Conservation (phyloP, 2,329 filamentous ascomycete genomes). For the Alternaria ethzedia region DNA sequence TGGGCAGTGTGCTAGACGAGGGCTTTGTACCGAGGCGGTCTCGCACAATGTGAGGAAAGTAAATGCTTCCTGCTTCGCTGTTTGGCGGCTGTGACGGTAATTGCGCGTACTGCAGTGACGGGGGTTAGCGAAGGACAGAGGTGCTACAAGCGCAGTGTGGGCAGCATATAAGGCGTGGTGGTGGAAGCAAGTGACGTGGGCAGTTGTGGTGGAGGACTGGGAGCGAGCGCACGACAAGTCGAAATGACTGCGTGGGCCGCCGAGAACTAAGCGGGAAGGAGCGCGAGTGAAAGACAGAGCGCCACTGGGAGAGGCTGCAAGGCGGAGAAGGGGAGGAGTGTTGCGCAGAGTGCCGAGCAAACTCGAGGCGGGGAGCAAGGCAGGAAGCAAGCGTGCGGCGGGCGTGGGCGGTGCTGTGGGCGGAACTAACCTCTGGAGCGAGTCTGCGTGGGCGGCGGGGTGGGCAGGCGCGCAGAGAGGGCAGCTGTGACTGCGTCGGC, state of each 20-base stretch:
- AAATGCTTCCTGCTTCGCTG: conserved; percentile 13
- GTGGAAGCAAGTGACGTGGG: conserved; percentile 2
- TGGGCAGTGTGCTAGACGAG: conserved; percentile 4
- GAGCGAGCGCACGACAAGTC: conserved; percentile 3
- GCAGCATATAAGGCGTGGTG: not conserved
- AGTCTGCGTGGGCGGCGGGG: conserved; percentile 17
- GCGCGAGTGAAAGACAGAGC: conserved; percentile 3
- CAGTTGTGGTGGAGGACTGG: not conserved
- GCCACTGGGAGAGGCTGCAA: not conserved
- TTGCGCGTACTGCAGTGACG: conserved; percentile 18
- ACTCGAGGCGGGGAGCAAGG: conserved; percentile 19
- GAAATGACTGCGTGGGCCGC: conserved; percentile 6
- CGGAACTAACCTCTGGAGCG: conserved; percentile 36
- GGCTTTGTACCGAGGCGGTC: conserved; percentile 7
- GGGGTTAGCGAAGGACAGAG: conserved; percentile 18
- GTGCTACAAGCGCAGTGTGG: not conserved
- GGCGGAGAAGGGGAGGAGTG: conserved; percentile 4
- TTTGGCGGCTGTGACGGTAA: conserved; percentile 6
- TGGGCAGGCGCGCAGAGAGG: conserved; percentile 5
- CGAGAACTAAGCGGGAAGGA: not conserved
- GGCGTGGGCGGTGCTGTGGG: conserved; percentile 17
- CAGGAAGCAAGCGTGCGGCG: conserved; percentile 19
- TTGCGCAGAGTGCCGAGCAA: conserved; percentile 13
- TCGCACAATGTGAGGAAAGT: conserved; percentile 8
- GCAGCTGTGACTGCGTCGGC: conserved; percentile 13